Evolutionary conservation across 2,329 filamentous ascomycete genomes (phyloP).

Genomic region (Emmonsia crescens): DNA sequence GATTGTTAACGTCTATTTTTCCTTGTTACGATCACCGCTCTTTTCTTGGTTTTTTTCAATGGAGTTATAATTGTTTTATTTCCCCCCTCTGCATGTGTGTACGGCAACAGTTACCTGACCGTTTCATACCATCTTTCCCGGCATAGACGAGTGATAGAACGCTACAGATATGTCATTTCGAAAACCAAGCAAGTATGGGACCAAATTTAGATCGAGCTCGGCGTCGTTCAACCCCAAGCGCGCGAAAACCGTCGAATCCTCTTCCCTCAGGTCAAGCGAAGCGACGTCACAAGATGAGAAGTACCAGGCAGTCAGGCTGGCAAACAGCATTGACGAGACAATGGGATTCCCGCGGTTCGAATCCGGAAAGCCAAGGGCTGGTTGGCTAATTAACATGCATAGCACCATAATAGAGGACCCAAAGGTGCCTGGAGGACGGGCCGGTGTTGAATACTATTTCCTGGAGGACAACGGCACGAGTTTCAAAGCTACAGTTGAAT

Average conservation of each 20-base stretch:
- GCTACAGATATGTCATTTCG: slow-evolving; percentile 33
- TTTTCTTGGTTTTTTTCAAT: neutral
- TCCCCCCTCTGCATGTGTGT: no score
- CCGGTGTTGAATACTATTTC: slow-evolving; percentile 95
- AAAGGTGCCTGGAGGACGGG: slow-evolving; percentile 69
- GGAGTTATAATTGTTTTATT: neutral
- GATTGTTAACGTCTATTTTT: neutral
- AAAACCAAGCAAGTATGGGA: slow-evolving; percentile 55
- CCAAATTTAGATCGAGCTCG: slow-evolving; percentile 37
- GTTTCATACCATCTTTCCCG: neutral
- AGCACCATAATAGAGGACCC: slow-evolving; percentile 78
- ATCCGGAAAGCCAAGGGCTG: slow-evolving; percentile 68
- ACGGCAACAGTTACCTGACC: no score
- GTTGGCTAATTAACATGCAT: slow-evolving; percentile 95
- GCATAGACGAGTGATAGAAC: neutral
- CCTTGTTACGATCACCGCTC: neutral
- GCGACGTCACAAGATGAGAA: slow-evolving; percentile 87
- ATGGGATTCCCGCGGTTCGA: slow-evolving; percentile 94
- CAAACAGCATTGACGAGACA: slow-evolving; percentile 81
- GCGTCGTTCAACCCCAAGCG: slow-evolving; percentile 41
- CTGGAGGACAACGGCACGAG: slow-evolving; percentile 77
- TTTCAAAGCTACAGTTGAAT: slow-evolving; percentile 94
- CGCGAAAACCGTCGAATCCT: slow-evolving; percentile 69
- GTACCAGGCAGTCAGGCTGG: slow-evolving; percentile 71
- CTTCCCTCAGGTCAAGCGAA: slow-evolving; percentile 63